These are phyloP conservation scores for Leccinellum albellum DNA, from an alignment of 768 basidiomycete species.

Conservation along the genomic window DNA sequence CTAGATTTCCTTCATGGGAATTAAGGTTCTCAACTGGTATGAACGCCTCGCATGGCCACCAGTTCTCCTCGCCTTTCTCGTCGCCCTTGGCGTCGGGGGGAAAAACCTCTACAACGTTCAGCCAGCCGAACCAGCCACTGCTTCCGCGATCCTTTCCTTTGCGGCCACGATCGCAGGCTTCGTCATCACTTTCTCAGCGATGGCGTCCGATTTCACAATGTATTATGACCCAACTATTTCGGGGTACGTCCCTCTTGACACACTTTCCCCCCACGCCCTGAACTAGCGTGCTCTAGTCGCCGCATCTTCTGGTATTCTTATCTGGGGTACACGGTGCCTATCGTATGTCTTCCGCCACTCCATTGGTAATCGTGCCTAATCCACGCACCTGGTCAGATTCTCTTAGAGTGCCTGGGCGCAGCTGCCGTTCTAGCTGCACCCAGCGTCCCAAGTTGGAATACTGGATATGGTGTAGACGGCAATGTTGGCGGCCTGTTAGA, in stretches of 20 bases:
- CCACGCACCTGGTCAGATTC: slow-evolving; percentile 20
- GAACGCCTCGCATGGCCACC: slow-evolving; percentile 78
- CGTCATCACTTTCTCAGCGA: slow-evolving; percentile 55
- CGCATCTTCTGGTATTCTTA: slow-evolving; percentile 64
- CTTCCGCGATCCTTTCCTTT: slow-evolving; percentile 55
- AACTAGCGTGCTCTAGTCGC: slow-evolving; percentile 35
- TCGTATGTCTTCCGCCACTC: slow-evolving; percentile 40
- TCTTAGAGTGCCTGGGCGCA: slow-evolving; percentile 59
- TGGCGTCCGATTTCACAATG: slow-evolving; percentile 72
- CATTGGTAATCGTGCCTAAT: neutral
- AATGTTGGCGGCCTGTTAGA: slow-evolving; percentile 62
- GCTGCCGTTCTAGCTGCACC: slow-evolving; percentile 59
- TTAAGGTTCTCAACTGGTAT: slow-evolving; percentile 64
- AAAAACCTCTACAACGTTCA: slow-evolving; percentile 55
- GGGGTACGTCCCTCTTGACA: slow-evolving; percentile 37
- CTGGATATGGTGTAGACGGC: slow-evolving; percentile 49
- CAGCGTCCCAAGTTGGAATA: slow-evolving; percentile 51
- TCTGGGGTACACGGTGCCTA: slow-evolving; percentile 58
- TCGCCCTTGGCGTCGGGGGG: slow-evolving; percentile 70
- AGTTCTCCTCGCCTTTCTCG: slow-evolving; percentile 65
- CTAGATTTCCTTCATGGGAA: slow-evolving; percentile 64
- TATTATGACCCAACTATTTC: slow-evolving; percentile 61
- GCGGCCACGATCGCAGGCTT: slow-evolving; percentile 72
- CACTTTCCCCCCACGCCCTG: slow-evolving; percentile 1
- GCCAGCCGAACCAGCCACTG: slow-evolving; percentile 51